Conservation (phyloP, 2,329 filamentous ascomycete genomes). For the Neonectria magnoliae region DNA sequence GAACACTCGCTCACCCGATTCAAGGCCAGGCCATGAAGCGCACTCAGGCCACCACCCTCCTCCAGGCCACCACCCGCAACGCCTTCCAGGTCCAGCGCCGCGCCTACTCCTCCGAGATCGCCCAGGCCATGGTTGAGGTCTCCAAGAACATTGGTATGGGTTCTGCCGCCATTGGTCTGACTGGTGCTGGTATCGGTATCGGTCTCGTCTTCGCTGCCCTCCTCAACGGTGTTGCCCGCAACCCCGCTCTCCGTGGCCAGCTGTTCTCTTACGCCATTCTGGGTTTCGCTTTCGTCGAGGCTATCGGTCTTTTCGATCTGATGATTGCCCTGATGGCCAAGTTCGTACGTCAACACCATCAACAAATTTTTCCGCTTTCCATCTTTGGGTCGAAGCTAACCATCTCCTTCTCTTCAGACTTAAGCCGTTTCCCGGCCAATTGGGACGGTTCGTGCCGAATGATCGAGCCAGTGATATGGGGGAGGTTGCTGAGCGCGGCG, state of each 20-base stretch:
- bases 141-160: slow-evolving; percentile 93
- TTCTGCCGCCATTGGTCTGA: slow-evolving; percentile 89
- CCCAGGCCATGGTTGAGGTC: slow-evolving; percentile 88
- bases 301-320: slow-evolving; percentile 88
- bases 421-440: slow-evolving; percentile 48
- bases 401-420: slow-evolving; percentile 41
- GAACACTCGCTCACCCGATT: slow-evolving; percentile 46
- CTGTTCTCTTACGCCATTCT: slow-evolving; percentile 97
- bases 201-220: slow-evolving; percentile 93
- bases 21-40: slow-evolving; percentile 78
- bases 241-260: slow-evolving; percentile 93
- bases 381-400: slow-evolving; percentile 23
- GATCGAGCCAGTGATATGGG: slow-evolving; percentile 48
- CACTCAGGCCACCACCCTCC: slow-evolving; percentile 72
- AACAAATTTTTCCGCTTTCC: background rate
- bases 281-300: slow-evolving; percentile 94
- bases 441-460: slow-evolving; percentile 50
- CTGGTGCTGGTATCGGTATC: slow-evolving; percentile 94
- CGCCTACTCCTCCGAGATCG: slow-evolving; percentile 88
- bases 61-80: slow-evolving; percentile 73
- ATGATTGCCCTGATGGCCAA: slow-evolving; percentile 96
- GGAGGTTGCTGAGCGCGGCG: slow-evolving; percentile 42
- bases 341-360: slow-evolving; percentile 69
- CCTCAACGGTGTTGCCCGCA: slow-evolving; percentile 89
- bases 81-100: slow-evolving; percentile 74